These are phyloP conservation scores for Pichia cactophila DNA, from an alignment of 1,139 yeast species.

Conservation along the genomic window DNA sequence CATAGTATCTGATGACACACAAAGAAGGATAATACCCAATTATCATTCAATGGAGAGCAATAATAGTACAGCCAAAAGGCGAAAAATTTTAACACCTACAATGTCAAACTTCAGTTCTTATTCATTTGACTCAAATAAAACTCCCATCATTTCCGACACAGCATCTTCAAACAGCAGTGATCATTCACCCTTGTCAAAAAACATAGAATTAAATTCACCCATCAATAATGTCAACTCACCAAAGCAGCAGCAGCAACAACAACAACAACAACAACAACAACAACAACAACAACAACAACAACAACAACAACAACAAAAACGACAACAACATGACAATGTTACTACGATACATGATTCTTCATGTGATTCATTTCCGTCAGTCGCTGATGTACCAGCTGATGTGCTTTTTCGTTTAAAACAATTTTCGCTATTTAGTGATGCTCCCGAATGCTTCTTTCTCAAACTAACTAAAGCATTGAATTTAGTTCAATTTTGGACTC, in stretches of 20 bases:
- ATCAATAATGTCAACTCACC: background rate
- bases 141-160: background rate
- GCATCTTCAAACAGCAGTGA: background rate
- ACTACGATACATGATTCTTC: background rate
- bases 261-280: background rate
- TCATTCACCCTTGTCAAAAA: background rate
- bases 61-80: background rate
- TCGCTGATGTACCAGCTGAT: slow-evolving; percentile 38
- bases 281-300: background rate
- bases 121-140: background rate
- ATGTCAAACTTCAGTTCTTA: background rate
- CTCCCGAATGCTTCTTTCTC: slow-evolving; percentile 56
- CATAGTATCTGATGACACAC: too few relatives aligned
- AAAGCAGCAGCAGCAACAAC: background rate
- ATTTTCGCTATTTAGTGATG: slow-evolving; percentile 56
- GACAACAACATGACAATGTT: background rate
- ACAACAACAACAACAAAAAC: too few relatives aligned
- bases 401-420: slow-evolving; percentile 45
- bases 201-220: background rate
- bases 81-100: background rate
- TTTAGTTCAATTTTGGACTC: slow-evolving; percentile 56
- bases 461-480: slow-evolving; percentile 53
- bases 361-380: background rate
- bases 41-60: background rate
- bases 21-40: background rate